Base-by-base conservation (phyloP, 306 rosid genomes). In the Clitoria ternatea region DNA sequence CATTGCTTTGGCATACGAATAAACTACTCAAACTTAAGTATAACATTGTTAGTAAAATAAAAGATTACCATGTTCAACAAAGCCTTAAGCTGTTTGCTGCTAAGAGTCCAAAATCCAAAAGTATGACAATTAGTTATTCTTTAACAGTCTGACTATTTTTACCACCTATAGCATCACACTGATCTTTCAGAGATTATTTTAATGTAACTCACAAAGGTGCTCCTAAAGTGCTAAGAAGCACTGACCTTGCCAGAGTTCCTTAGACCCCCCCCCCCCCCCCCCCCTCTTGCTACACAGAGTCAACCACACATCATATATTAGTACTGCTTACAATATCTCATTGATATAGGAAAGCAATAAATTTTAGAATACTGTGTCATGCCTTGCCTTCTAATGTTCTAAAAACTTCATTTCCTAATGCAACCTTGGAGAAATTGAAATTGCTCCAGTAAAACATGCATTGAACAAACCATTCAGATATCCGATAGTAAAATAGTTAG, bases 391-490 rank as follows among this genome's bases (percentile, higher is more conserved):
- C 15, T 26, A 27, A 26, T 42, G 33, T 56, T 20, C 55, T 27
- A 12, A 39, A 36, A 37, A 44, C n/a, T 6, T 48, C 2, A 20
- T 56, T 47, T 15, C 14, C 7, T 23, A 14, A 35, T 35, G 36
- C 70, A 45, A 6, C 45, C 35, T 44, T 48, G 70, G 39, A 37
- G 33, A 48, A 70, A 54, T 24, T 54, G 18, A 70, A 70, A 56
- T 39, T 26, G 40, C 43, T 15, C 29, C 0, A 54, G 65, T 69
- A 53, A 23, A 40, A 24, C 53, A 54, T 54, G 64, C 75, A 54
- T 39, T 43, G 22, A 19, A 42, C 55, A 22, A 30, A 57, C 35
- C 27, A 70, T 27, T 55, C 14, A 70, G 32, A 42, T 6, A 32
- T 59, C 43, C 8, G 29, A 4, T 39, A 15, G 53, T 15, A 13